Evolutionary conservation across 2,329 filamentous ascomycete genomes (phyloP).

Genomic region (Fusarium brachygibbosum): DNA sequence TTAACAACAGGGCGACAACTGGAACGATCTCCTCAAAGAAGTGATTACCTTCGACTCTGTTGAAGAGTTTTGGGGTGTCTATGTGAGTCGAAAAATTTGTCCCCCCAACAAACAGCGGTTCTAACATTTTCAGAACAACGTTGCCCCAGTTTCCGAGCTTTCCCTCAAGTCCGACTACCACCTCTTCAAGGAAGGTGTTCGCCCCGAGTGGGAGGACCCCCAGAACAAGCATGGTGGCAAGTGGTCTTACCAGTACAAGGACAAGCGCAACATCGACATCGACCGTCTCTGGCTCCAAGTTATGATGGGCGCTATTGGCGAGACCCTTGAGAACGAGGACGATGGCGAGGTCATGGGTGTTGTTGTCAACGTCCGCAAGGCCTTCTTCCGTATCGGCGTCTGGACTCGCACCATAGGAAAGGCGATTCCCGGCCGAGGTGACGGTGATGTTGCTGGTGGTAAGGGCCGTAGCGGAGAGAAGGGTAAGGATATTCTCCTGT

Average conservation of each 20-base stretch:
- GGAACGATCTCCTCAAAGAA: slow-evolving; percentile 97
- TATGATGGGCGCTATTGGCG: slow-evolving; percentile 95
- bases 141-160: slow-evolving; percentile 93
- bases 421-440: slow-evolving; percentile 80
- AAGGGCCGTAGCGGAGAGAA: slow-evolving; percentile 85
- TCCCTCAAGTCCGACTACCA: slow-evolving; percentile 99
- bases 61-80: slow-evolving; percentile 99
- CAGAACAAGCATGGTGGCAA: slow-evolving; percentile 99
- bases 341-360: slow-evolving; percentile 99
- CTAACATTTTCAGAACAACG: slow-evolving; percentile 82
- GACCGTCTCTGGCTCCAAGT: slow-evolving; percentile 97
- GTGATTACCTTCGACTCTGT: slow-evolving; percentile 99
- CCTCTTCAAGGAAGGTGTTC: slow-evolving; percentile 97
- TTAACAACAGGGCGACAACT: slow-evolving; percentile 86
- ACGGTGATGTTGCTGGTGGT: slow-evolving; percentile 78
- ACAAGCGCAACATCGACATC: slow-evolving; percentile 91
- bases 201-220: slow-evolving; percentile 97
- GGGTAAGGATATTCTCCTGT: slow-evolving; percentile 84
- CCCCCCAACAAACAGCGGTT: slow-evolving; percentile 19
- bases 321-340: slow-evolving; percentile 94
- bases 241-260: slow-evolving; percentile 98
- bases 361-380: slow-evolving; percentile 98
- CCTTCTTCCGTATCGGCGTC: slow-evolving; percentile 96
- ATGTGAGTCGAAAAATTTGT: slow-evolving; percentile 72
- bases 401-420: slow-evolving; percentile 97